These are phyloP conservation scores for Asterophora parasitica DNA, from an alignment of 768 basidiomycete genomes.

Conservation along the genomic window DNA sequence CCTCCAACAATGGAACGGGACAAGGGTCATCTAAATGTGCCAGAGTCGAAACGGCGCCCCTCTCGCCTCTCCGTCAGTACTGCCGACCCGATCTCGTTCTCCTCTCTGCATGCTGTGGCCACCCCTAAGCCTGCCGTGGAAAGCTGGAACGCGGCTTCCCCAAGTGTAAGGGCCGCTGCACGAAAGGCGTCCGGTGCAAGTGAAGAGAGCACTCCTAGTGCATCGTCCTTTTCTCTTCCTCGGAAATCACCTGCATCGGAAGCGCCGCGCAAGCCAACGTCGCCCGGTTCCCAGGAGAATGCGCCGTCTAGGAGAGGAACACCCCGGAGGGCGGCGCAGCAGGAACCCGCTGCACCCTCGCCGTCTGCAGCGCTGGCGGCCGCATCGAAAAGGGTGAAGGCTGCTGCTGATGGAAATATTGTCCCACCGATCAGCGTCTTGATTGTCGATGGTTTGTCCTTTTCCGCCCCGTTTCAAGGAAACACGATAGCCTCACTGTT, in stretches of 20 bases:
- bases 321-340: background rate
- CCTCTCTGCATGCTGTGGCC: conserved; percentile 27
- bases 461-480: background rate
- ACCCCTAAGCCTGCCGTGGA: conserved; percentile 9
- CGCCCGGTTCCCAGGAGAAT: conserved; percentile 14
- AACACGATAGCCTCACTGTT: background rate
- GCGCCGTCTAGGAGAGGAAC: conserved; percentile 7
- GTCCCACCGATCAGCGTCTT: conserved; percentile 97
- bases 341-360: conserved; percentile 3
- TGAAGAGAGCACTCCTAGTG: background rate
- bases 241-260: background rate
- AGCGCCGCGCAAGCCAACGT: conserved; percentile 6
- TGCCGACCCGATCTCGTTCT: conserved; percentile 22
- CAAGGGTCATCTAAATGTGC: conserved; percentile 30
- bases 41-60: conserved; percentile 21
- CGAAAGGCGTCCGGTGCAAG: conserved; percentile 10
- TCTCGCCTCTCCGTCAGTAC: conserved; percentile 22
- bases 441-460: conserved; percentile 86
- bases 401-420: conserved; percentile 58
- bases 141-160: background rate
- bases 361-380: conserved; percentile 25
- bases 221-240: background rate
- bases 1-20: conserved; percentile 45
- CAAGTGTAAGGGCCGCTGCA: conserved; percentile 1
- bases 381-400: conserved; percentile 46